A percentile compares a stretch with the other conserved stretches of the same genome.
Evolutionary conservation across 2,329 filamentous ascomycete genomes (phyloP).

Genomic region (Stagonosporopsis rhizophila): DNA sequence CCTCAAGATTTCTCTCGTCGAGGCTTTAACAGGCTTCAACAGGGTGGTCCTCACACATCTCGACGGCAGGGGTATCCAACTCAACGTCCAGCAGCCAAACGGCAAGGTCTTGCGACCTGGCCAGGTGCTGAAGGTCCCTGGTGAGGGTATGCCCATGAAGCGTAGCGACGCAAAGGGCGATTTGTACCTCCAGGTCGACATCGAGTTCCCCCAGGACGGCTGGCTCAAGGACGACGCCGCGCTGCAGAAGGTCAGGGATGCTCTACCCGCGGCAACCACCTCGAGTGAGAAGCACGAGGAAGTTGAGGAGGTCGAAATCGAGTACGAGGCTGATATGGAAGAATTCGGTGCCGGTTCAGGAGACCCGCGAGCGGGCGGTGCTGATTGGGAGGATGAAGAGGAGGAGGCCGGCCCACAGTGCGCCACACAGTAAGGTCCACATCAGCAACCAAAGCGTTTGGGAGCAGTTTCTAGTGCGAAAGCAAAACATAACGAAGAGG

Average conservation of each 20-base stretch:
- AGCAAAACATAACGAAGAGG: not conserved
- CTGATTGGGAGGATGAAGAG: conserved; percentile 74
- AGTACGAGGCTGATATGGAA: conserved; percentile 82
- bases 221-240: conserved; percentile 76
- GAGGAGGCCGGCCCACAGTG: conserved; percentile 71
- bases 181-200: conserved; percentile 82
- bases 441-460: not conserved
- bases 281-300: conserved; percentile 71
- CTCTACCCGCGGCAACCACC: conserved; percentile 69
- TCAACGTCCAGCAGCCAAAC: conserved; percentile 72
- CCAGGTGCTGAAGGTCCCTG: conserved; percentile 82
- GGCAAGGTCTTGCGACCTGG: conserved; percentile 84
- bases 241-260: conserved; percentile 73
- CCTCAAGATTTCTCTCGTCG: conserved; percentile 79
- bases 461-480: not conserved
- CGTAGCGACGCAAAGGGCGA: conserved; percentile 83
- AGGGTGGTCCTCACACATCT: conserved; percentile 90
- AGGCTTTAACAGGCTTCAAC: conserved; percentile 88
- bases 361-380: conserved; percentile 69
- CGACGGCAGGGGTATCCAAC: conserved; percentile 86
- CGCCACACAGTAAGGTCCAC: conserved; percentile 67
- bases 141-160: conserved; percentile 96
- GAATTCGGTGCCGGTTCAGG: conserved; percentile 78
- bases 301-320: conserved; percentile 84
- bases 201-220: conserved; percentile 86